A percentile compares a stretch with the other conserved stretches of the same genome.
These are phyloP conservation scores for Brasilioporus rufonigricans DNA, from an alignment of 768 basidiomycete genomes.

Conservation along the genomic window DNA sequence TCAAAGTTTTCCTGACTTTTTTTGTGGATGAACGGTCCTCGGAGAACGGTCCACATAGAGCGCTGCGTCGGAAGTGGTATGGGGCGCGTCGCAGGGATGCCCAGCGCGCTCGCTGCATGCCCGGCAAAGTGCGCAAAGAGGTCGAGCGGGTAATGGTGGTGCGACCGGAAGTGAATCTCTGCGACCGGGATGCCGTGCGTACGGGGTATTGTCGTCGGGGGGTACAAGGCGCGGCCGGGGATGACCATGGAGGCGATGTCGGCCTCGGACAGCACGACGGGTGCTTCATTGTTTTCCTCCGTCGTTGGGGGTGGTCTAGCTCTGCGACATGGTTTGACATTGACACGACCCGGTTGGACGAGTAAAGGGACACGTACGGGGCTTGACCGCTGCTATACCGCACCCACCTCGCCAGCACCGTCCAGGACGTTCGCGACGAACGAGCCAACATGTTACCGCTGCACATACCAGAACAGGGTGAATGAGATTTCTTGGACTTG, in stretches of 20 bases:
- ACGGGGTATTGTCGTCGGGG: conserved; percentile 54
- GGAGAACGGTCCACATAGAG: conserved; percentile 80
- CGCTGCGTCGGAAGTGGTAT: conserved; percentile 71
- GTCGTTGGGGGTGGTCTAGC: conserved; percentile 2
- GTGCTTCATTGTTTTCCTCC: conserved; percentile 1
- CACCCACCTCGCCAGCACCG: conserved; percentile 20
- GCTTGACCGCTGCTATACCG: conserved; percentile 14
- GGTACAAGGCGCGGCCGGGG: conserved; percentile 58
- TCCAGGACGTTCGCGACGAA: conserved; percentile 17
- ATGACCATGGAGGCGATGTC: conserved; percentile 52
- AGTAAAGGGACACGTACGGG: conserved; percentile 12
- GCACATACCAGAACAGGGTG: neutral
- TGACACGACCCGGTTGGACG: neutral
- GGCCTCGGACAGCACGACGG: conserved; percentile 34
- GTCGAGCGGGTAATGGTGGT: conserved; percentile 63
- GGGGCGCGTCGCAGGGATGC: conserved; percentile 70
- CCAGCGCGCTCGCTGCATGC: conserved; percentile 83
- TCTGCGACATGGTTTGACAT: neutral
- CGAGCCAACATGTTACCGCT: conserved; percentile 28
- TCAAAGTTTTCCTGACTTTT: conserved; percentile 97
- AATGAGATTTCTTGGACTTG: neutral
- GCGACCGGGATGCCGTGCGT: conserved; percentile 78
- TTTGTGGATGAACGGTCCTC: conserved; percentile 88
- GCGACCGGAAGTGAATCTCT: conserved; percentile 77
- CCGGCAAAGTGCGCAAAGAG: conserved; percentile 82